Conservation (phyloP, 2,329 filamentous ascomycete species). For the Blastomyces silverae region DNA sequence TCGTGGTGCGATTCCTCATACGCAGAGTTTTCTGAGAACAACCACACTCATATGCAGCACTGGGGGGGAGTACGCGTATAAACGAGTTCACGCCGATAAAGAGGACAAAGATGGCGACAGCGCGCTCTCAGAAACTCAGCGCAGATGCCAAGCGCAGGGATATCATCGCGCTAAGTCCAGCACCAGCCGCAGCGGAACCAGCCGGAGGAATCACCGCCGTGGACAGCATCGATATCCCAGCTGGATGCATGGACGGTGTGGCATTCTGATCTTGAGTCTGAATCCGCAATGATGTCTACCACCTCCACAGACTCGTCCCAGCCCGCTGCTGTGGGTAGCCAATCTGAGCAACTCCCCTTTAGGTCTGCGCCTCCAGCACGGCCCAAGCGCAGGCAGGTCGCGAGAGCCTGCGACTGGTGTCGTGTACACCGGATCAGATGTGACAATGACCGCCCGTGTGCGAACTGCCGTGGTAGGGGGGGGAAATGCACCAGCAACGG, state of each 20-base stretch:
- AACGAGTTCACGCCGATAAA: neutral
- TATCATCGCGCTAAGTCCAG: neutral
- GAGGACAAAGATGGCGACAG: neutral
- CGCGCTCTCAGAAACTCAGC: neutral
- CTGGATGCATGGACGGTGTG: neutral
- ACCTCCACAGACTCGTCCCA: neutral
- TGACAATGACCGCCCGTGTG: slow-evolving; percentile 25
- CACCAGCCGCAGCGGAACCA: neutral
- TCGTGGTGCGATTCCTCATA: neutral
- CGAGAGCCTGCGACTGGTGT: slow-evolving; percentile 28
- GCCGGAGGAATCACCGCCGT: neutral
- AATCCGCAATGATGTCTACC: neutral
- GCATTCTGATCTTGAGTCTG: neutral
- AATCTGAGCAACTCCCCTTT: slow-evolving; percentile 1
- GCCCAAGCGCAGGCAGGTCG: slow-evolving; percentile 23
- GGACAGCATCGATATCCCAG: neutral
- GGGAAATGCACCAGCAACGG: slow-evolving; percentile 22
- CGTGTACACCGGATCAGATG: slow-evolving; percentile 28
- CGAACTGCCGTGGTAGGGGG: slow-evolving; percentile 24
- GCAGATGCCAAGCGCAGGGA: neutral
- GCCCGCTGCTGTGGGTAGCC: neutral
- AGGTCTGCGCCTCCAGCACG: slow-evolving; percentile 8
- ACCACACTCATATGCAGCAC: neutral
- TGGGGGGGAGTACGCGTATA: neutral
- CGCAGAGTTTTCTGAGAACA: neutral